Base-by-base conservation (phyloP, 2,329 filamentous ascomycete genomes). In the Talaromyces sp. region DNA sequence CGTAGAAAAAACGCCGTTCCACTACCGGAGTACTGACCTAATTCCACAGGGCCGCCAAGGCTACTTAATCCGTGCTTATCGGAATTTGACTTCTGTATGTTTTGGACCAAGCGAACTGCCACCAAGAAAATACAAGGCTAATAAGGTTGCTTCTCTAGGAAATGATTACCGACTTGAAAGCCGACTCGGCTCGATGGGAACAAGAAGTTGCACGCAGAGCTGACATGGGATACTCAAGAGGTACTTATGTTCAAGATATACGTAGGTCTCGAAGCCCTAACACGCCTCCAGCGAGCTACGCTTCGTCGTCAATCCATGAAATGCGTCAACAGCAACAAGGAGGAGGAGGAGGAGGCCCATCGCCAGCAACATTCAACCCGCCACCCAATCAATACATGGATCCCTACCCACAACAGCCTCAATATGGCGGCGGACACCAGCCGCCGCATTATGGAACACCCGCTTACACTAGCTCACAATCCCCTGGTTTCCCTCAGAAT, bases 11-110 rank as follows among this genome's bases (percentile, higher is more conserved):
- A 23, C 44, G 40, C 14, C 47, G 23, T 34, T 42, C 40, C 44
- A 34, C 7, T 40, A 44, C 12, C 23, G 28, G 33, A 34, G 14
- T 42, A 56, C 59, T 64, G 42, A 61, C 52, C 23, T 34, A 30
- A 9, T 56, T 44, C n/a, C 56, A 14, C 47, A 89, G 77, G 79
- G 84, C 66, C 86, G 87, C 65, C 83, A 86, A 70, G 89, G 89
- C 68, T 92, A 89, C 78, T 90, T 86, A 76, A 90, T 92, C 74
- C 91, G 87, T 56, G 89, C 89, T 65, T 92, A 92, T 76, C 85
- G 89, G 65, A 91, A 91, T 73, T 78, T 92, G 71, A 92, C 89
- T 68, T 87, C 88, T 70, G 89, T 92, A 83, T 79, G 87, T 71
- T 56, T 33, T 18, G 14, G 28, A 12, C 4, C 9, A 28, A 5